These are phyloP conservation scores for Fomitopsis pinicola DNA, from an alignment of 1,284 basidiomycete genomes.

Conservation along the genomic window DNA sequence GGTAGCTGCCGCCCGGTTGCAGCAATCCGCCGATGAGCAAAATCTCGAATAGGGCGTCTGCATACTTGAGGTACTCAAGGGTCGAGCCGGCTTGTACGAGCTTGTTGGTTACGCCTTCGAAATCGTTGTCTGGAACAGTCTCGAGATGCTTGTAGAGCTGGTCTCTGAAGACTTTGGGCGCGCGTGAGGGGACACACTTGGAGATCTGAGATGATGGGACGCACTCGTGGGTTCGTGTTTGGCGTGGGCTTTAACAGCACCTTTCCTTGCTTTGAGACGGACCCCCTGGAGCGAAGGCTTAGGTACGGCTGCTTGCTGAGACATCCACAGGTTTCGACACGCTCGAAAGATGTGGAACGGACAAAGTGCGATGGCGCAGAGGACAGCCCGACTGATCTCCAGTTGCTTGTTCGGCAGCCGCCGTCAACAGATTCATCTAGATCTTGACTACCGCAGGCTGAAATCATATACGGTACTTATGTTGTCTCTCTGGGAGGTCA, in stretches of 20 bases:
- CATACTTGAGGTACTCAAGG: constrained; percentile 94
- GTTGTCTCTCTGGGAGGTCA: background rate
- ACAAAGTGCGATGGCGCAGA: constrained; percentile 9
- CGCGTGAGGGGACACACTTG: background rate
- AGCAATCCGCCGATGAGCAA: constrained; percentile 91
- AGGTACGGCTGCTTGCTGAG: constrained; percentile 73
- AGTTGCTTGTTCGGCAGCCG: background rate
- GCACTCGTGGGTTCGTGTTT: constrained; percentile 81
- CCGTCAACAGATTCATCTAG: background rate
- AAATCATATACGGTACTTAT: background rate
- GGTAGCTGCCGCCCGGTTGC: constrained; percentile 89
- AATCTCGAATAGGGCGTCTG: constrained; percentile 92
- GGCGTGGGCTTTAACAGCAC: constrained; percentile 81
- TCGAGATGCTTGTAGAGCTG: constrained; percentile 93
- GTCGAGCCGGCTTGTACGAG: constrained; percentile 88
- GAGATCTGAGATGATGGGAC: constrained; percentile 8
- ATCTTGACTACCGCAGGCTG: background rate
- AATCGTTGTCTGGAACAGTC: constrained; percentile 78
- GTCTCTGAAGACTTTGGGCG: constrained; percentile 82
- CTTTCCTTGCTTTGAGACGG: constrained; percentile 85
- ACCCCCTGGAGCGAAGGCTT: constrained; percentile 87
- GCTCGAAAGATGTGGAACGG: constrained; percentile 28
- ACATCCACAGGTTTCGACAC: constrained; percentile 62
- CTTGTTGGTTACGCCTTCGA: constrained; percentile 80
- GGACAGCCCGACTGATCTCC: constrained; percentile 12